Evolutionary conservation across 2,329 filamentous ascomycete genomes (phyloP).

Genomic region (Penicillium capsulatum): DNA sequence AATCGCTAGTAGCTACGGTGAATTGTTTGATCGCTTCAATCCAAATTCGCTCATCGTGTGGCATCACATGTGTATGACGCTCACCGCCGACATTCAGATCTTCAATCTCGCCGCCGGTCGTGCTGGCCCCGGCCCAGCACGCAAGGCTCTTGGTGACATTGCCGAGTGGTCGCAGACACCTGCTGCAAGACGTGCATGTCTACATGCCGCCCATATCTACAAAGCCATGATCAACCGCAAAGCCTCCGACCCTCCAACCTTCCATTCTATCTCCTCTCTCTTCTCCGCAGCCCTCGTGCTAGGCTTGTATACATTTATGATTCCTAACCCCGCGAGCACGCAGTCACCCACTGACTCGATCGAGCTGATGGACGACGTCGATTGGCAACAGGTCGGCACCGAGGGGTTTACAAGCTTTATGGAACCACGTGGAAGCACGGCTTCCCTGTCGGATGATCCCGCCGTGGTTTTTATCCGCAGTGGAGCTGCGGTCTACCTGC

Average conservation of each 20-base stretch:
- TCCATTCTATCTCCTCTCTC: conserved; percentile 48
- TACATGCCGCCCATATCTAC: conserved; percentile 53
- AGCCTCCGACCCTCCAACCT: conserved; percentile 50
- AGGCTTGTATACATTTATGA: conserved; percentile 51
- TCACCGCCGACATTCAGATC: conserved; percentile 50
- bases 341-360: conserved; percentile 32
- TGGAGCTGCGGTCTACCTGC: conserved; percentile 48
- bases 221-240: conserved; percentile 50
- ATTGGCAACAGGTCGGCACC: conserved; percentile 47
- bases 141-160: conserved; percentile 50
- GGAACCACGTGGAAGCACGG: conserved; percentile 29
- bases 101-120: conserved; percentile 53
- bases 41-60: conserved; percentile 51
- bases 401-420: conserved; percentile 45
- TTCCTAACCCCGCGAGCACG: conserved; percentile 26
- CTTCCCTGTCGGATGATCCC: conserved; percentile 30
- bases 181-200: conserved; percentile 47
- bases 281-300: conserved; percentile 52
- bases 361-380: conserved; percentile 48
- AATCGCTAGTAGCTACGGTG: conserved; percentile 36
- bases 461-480: conserved; percentile 46
- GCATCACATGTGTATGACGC: conserved; percentile 52
- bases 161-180: conserved; percentile 50
- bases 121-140: conserved; percentile 45
- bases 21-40: conserved; percentile 42